Base-by-base conservation (phyloP, 2,329 filamentous ascomycete species). In the Ophiostoma triangulosporum region DNA sequence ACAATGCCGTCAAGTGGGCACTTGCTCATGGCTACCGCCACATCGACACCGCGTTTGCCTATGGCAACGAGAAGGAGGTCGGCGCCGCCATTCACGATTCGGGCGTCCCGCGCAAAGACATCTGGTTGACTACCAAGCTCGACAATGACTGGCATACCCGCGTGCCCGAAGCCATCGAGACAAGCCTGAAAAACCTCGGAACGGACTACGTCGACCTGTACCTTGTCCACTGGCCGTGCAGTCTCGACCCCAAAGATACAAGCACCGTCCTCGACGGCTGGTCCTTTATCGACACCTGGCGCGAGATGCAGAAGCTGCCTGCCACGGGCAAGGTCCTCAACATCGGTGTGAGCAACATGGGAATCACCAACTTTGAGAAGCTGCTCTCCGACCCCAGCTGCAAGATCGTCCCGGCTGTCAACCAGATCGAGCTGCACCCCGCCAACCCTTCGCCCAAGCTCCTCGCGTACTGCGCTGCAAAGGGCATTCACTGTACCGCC, bases 371-470 rank as follows among this genome's bases (percentile, higher is more conserved):
- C 9, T 50, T 58, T 1, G 50, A 57, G 32, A 63, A 62, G 53
- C 74, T 93, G 55, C 73, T 93, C 57, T 80, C 76, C 60, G 77
- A 84, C 61, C 75, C 78, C 11, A 74, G 72, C 58, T 78, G 73
- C 70, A 82, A 79, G 74, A 68, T 76, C 58, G 67, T 74, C 51
- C 78, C 78, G 14, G 83, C 85, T 17, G 86, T 88, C 60, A 90
- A 91, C 76, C 86, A 93, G 69, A 78, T 88, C 65, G 86, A 90
- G 69, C 75, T 89, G 22, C 86, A 90, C 70, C 86, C 86, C 33
- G 84, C 84, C 72, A 83, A 86, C 73, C 84, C 86, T 2, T 88
- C 83, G n/a, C 83, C 83, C 50, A 88, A 88, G 70, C 79, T 90
- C 36, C 73, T 90, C 58, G 76, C 78, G 56, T 89, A 85, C 74